Evolutionary conservation across 352 stramenopile species (phyloP), one percentile per base, ranked within the genome.

Genomic region (Phytophthora boehmeriae): DNA sequence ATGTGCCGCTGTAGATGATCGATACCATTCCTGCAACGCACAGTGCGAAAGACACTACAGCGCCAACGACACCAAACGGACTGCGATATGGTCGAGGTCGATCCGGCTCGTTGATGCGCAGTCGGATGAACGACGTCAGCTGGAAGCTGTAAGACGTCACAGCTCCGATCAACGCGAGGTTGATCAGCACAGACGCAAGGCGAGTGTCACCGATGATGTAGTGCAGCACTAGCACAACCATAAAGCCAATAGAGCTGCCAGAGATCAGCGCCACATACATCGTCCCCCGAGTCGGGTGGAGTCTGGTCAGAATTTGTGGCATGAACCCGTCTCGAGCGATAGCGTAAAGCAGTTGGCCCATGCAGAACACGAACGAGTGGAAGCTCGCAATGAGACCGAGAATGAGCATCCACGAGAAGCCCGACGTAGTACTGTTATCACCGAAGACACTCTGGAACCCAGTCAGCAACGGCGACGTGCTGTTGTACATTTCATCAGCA

Each of bases 301-400:
- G 16, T 8, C 42, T 75, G 8, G 79, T 88, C 19, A 90, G 48
- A n/a, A 82, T 43, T 17, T 73, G 52, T 1, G 81, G 79, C 17
- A 90, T 58, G 43, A 66, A 90, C 5, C 81, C 81, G 43, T 90
- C 81, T 14, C 79, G 76, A 17, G 81, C 81, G 54, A 90, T 90
- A 13, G 81, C 81, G 45, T 75, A 86, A 22, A 90, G 56, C 39
- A 90, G 42, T 17, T 83, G 76, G 19, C 80, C 80, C 80, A 90
- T 90, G 66, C 81, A 90, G 51, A 83, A 90, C n/a, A 90, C 79
- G 55, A 90, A 90, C 57, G 78, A 90, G 71, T 89, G 78, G 58
- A 90, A 90, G 59, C 75, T 86, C 17, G 71, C 69, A 56, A 90
- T 77, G 8, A 89, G 69, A 0, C 81, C 81, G 2, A 90, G 49